These are phyloP conservation scores for Aegilops umbellulata DNA, from an alignment of 176 grass and related monocot genomes.

Conservation along the genomic window DNA sequence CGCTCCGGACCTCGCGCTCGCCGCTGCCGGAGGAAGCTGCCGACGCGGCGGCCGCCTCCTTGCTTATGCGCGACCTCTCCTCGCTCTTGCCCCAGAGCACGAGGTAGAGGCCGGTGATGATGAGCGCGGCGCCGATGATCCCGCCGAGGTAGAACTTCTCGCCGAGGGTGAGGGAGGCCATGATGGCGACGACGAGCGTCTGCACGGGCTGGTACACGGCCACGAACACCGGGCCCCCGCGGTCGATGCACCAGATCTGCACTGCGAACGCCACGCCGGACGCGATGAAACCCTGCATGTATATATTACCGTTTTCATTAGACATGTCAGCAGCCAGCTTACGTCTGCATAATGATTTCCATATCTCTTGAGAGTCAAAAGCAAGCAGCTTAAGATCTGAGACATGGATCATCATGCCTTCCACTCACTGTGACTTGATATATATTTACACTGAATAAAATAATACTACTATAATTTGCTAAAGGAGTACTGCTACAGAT, in stretches of 20 bases:
- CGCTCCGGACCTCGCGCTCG: not conserved
- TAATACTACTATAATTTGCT: not conserved
- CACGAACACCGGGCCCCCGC: slow-evolving; percentile 91
- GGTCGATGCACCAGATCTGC: slow-evolving; percentile 98
- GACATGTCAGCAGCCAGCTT: not conserved
- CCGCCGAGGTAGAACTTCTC: slow-evolving; percentile 41
- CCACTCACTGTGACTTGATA: not conserved
- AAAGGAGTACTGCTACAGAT: not conserved
- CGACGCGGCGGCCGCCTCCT: slow-evolving; percentile 12
- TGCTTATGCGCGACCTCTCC: slow-evolving; percentile 54
- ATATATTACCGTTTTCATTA: not conserved
- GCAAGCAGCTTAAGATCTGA: not conserved
- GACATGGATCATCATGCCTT: not conserved
- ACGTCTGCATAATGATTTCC: not conserved
- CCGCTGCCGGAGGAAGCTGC: not conserved
- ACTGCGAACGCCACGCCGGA: slow-evolving; percentile 95
- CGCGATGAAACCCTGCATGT: slow-evolving; percentile 84
- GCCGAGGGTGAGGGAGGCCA: slow-evolving; percentile 51
- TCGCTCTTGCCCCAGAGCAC: slow-evolving; percentile 95
- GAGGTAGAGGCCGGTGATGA: slow-evolving; percentile 82
- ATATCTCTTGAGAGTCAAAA: not conserved
- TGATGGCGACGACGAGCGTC: slow-evolving; percentile 92
- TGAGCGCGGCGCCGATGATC: slow-evolving; percentile 82
- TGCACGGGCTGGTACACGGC: slow-evolving; percentile 98
- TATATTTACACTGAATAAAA: not conserved